These are phyloP conservation scores for Phanerochaete carnosa DNA, from an alignment of 768 basidiomycete genomes.

Conservation along the genomic window DNA sequence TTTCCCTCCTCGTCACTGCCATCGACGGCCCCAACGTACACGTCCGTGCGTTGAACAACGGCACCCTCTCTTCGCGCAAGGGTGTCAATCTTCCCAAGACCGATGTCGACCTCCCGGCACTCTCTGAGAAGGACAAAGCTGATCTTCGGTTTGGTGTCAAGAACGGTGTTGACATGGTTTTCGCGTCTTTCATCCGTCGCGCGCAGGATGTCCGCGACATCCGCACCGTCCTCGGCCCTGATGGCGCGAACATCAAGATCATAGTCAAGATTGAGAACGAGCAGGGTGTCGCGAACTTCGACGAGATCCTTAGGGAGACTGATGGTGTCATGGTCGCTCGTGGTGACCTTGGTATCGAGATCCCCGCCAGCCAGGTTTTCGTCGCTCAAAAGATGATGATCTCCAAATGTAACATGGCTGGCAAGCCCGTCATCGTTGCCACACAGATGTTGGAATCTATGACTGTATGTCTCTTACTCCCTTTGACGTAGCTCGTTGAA, in stretches of 20 bases:
- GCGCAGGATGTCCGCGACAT: conserved; percentile 94
- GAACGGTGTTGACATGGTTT: conserved; percentile 99
- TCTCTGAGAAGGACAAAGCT: conserved; percentile 97
- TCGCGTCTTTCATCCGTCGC: conserved; percentile 97
- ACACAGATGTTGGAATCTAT: conserved; percentile 99
- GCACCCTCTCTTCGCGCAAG: conserved; percentile 92
- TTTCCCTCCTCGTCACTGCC: conserved; percentile 88
- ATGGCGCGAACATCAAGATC: conserved; percentile 95
- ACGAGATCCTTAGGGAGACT: conserved; percentile 91
- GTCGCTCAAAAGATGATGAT: conserved; percentile 99
- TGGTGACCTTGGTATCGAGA: conserved; percentile 99
- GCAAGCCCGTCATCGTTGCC: conserved; percentile 98
- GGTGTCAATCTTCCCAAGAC: conserved; percentile 99
- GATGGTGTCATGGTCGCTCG: conserved; percentile 99
- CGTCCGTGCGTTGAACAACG: conserved; percentile 89
- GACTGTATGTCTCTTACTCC: conserved; percentile 59
- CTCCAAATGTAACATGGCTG: conserved; percentile 95
- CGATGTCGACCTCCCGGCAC: conserved; percentile 92
- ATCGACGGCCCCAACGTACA: conserved; percentile 79
- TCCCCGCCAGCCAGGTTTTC: conserved; percentile 99
- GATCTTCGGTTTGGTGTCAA: conserved; percentile 93
- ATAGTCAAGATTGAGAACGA: conserved; percentile 99
- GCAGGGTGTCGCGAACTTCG: conserved; percentile 98
- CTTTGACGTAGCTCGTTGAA: background rate
- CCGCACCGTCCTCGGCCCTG: conserved; percentile 88